A percentile compares a stretch with the other conserved stretches of the same genome.
phyloP scores from a whole-genome alignment of 1,139 yeast genomes.

The Debaryomycetaceae sp. region DNA sequence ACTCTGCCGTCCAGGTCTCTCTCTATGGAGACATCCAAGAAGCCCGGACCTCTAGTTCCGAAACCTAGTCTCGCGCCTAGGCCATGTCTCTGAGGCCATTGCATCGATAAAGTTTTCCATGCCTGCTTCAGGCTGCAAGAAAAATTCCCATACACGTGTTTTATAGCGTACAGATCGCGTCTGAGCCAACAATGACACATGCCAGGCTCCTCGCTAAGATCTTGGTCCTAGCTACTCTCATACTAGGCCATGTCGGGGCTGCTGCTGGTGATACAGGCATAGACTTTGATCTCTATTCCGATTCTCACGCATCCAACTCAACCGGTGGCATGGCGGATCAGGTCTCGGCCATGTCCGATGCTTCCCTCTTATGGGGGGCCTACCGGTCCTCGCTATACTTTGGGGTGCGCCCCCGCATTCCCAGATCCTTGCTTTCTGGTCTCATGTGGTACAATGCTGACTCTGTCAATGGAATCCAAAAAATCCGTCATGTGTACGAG shows the following conservation, averaged over 20 bases:
- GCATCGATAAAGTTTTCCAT: slow-evolving; percentile 1
- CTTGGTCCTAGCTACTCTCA: too few species aligned
- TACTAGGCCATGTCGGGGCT: too few species aligned
- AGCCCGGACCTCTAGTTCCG: slow-evolving; percentile 14
- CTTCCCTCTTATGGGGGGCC: slow-evolving; percentile 72
- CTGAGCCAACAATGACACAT: too few species aligned
- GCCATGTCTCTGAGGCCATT: slow-evolving; percentile 16
- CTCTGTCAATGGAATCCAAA: slow-evolving; percentile 41
- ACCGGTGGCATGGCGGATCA: slow-evolving; percentile 8
- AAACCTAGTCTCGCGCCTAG: slow-evolving; percentile 15
- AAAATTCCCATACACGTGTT: too few species aligned
- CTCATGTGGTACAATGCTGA: slow-evolving; percentile 82
- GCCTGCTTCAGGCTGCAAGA: too few species aligned
- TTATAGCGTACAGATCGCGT: too few species aligned
- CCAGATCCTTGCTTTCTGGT: slow-evolving; percentile 73
- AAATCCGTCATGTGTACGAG: slow-evolving; percentile 72
- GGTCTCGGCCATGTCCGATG: slow-evolving; percentile 19
- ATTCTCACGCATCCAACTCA: slow-evolving; percentile 1
- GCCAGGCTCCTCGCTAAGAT: too few species aligned
- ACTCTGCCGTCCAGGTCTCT: neutral
- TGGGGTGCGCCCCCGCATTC: slow-evolving; percentile 73
- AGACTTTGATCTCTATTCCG: slow-evolving; percentile 8
- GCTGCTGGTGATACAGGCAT: slow-evolving; percentile 5
- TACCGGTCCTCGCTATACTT: slow-evolving; percentile 80
- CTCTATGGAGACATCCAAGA: neutral